These are phyloP conservation scores for Thermothielavioides terrestris DNA, from an alignment of 495 filamentous ascomycete genomes.

Conservation along the genomic window DNA sequence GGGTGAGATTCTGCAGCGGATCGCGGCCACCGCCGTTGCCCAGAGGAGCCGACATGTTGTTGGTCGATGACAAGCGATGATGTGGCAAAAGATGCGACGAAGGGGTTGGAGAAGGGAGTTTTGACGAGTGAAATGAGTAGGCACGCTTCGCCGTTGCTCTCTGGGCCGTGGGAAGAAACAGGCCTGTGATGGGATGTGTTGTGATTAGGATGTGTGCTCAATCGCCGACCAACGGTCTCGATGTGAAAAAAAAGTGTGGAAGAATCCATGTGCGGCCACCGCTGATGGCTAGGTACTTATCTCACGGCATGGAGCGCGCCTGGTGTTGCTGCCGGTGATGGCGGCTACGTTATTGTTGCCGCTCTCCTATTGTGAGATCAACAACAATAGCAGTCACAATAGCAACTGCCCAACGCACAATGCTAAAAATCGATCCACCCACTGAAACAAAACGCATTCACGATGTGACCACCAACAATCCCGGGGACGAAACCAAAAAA, in stretches of 20 bases:
- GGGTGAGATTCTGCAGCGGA: too few relatives aligned
- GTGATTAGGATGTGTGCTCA: too few relatives aligned
- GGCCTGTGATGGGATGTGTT: neutral
- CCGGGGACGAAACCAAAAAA: too few relatives aligned
- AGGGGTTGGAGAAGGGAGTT: neutral
- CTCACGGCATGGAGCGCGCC: too few relatives aligned
- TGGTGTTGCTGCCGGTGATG: too few relatives aligned
- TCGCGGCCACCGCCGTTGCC: neutral
- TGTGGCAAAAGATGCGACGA: too few relatives aligned
- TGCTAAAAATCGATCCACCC: neutral
- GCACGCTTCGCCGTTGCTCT: neutral
- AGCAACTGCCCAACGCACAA: neutral
- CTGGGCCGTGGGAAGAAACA: neutral
- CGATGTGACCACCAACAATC: neutral
- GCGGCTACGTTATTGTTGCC: conserved; percentile 1
- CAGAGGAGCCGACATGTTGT: neutral
- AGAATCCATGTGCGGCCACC: neutral
- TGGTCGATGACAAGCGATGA: neutral
- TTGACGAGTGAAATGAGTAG: neutral
- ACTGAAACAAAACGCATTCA: neutral
- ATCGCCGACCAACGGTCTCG: too few relatives aligned
- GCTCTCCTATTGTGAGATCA: conserved; percentile 1
- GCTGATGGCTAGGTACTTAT: neutral
- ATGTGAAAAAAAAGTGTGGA: neutral
- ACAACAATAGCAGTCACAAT: conserved; percentile 8